Base-by-base conservation (phyloP, 176 grass and related monocot species). In the Thalia dealbata region DNA sequence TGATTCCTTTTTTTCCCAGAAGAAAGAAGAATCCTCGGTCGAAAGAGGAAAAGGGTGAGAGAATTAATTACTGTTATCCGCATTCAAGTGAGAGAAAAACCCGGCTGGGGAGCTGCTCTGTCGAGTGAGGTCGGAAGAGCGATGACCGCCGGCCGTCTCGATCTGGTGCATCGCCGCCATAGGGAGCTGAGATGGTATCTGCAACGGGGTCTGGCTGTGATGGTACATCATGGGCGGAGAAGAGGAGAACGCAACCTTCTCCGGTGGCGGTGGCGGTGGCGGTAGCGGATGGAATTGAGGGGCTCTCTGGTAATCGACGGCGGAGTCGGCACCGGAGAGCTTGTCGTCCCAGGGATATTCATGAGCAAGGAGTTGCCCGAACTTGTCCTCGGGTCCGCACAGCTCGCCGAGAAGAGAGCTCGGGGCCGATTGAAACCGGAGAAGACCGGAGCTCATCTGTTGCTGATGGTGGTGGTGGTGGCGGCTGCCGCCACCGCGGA, bases 51-150 rank as follows among this genome's bases (percentile, higher is more conserved):
- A 38, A 78, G 64, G 12, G 22, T 21, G 2, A 54, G 65, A 78
- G 32, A 38, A 38, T 38, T 61, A 50, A 30, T 65, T 72, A 91
- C 87, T 67, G 81, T 88, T 88, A 74, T 90, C 87, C 71, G 82
- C 82, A 76, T 82, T 81, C 76, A 92, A 82, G 84, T 86, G 85
- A 81, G 86, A 81, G 71, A 91, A 88, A 72, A 91, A 82, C 14
- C 95, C 95, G 9, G 90, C 90, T 0, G 95, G 90, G 23, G 95
- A 92, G 90, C 95, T 97, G 69, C 80, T 97, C 61, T 91, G 87
- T 27, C 93, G 85, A 75, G 86, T 86, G 70, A 97, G 82, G 9
- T 54, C 54, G 14, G 48, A 28, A 16, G 70, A 18, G 45, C 19
- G 23, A 13, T 52, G 35, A 12, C 71, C 18, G 2, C 51, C 50